Conservation (phyloP, 441 rosid genomes). For the Erodium trifolium region DNA sequence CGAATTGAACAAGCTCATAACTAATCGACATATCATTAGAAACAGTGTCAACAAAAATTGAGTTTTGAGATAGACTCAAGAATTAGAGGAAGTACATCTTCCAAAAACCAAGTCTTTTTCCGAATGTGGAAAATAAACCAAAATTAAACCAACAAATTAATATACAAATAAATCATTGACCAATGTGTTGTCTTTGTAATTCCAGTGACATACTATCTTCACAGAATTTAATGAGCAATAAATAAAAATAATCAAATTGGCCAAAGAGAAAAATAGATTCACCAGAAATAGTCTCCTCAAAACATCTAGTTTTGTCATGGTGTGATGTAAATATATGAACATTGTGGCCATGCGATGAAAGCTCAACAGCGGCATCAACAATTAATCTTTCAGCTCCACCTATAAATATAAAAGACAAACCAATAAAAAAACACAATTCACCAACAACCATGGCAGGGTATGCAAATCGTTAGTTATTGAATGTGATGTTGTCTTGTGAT, state of each 20-base stretch:
- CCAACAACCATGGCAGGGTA: background rate
- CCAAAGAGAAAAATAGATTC: background rate
- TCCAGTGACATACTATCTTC: background rate
- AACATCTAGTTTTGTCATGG: slow-evolving; percentile 73
- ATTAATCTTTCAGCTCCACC: slow-evolving; percentile 96
- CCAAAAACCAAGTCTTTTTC: background rate
- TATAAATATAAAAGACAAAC: slow-evolving; percentile 17
- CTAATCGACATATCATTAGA: background rate
- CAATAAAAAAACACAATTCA: background rate
- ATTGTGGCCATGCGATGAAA: slow-evolving; percentile 60
- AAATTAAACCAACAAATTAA: slow-evolving; percentile 1
- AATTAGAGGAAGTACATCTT: background rate
- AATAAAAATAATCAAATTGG: background rate
- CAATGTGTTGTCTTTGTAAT: background rate
- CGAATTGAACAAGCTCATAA: background rate
- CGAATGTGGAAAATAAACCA: background rate
- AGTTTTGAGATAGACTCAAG: background rate
- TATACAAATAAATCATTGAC: background rate
- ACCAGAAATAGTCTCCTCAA: slow-evolving; percentile 87
- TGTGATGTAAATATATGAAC: slow-evolving; percentile 85
- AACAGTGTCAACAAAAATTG: background rate
- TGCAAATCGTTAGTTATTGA: background rate
- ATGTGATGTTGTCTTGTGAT: background rate
- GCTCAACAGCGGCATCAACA: slow-evolving; percentile 89
- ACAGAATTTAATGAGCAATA: background rate